Percentiles rank a stretch among this genome's conserved stretches.
Evolutionary conservation across 2,329 filamentous ascomycete species (phyloP).

Genomic region (Dactylellina cionopaga): DNA sequence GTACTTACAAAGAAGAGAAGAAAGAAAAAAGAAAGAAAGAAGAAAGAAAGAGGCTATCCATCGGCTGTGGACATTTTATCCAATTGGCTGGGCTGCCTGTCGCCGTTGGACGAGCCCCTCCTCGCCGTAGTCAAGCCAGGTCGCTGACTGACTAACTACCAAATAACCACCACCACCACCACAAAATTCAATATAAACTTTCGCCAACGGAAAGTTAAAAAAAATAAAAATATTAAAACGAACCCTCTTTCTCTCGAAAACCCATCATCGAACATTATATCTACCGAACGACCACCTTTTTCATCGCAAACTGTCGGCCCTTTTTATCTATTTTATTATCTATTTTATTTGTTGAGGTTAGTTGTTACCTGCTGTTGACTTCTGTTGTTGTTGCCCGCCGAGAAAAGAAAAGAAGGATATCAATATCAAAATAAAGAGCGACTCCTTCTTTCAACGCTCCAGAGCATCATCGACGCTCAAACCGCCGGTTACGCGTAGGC

Average conservation of each 20-base stretch:
- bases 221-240: not conserved
- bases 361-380: no score
- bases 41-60: not conserved
- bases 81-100: not conserved
- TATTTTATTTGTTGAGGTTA: no score
- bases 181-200: not conserved
- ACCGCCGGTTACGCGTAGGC: not conserved
- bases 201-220: not conserved
- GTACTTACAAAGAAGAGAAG: not conserved
- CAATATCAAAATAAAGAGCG: no score
- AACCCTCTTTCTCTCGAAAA: no score
- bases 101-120: conserved; percentile 15
- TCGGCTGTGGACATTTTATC: conserved; percentile 4
- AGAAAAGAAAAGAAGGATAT: no score
- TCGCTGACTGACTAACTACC: not conserved
- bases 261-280: no score
- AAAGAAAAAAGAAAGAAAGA: not conserved
- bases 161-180: not conserved
- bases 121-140: not conserved
- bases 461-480: not conserved
- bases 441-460: no score
- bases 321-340: no score
- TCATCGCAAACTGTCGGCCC: no score
- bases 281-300: no score
- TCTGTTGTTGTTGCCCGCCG: conserved; percentile 1